Evolutionary conservation across 495 filamentous ascomycete genomes (phyloP), one percentile per base, ranked within the genome.

Genomic region (Ascobolus immersus): DNA sequence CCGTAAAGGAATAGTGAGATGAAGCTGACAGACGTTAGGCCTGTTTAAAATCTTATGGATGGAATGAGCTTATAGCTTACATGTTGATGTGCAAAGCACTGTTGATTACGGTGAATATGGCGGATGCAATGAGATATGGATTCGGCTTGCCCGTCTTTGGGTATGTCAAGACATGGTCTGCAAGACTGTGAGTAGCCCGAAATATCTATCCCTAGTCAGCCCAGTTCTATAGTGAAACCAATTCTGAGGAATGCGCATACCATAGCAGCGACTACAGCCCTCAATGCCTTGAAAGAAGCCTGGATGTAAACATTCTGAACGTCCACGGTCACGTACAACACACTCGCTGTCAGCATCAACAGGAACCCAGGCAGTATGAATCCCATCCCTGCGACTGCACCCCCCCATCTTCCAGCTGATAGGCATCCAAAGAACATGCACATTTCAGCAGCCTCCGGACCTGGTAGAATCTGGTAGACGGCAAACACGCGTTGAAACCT

Each of bases 341-440:
- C 52, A 15, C 46, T 50, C 15, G 50, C 51, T 17, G 42, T 9
- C 10, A 52, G 24, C 51, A 54, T 54, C 35, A 51, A 41, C n/a
- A 51, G 11, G 34, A 54, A 53, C 2, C 51, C 51, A 7, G 48
- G 51, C 19, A 54, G 38, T 5, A 53, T 50, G 29, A 53, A 53
- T 8, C 29, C 51, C 10, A 53, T 19, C 8, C 51, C 51, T 13
- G 51, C 51, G 32, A 54, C 44, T 21, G 53, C 45, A 10, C 52
- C 52, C 5, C 52, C 52, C 4, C 51, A 27, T 31, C 49, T 45
- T 7, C 52, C 52, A 31, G 39, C 46, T 17, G 46, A 48, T 31
- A 54, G 26, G 32, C 52, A 54, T 7, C 52, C 49, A 42, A 54
- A 53, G 33, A 53, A 54, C 51, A 54, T 54, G 19, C 52, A 54